Evolutionary conservation across 345 rosid genomes (phyloP), one percentile per base, ranked within the genome.

Genomic region (Eutrema japonicum): DNA sequence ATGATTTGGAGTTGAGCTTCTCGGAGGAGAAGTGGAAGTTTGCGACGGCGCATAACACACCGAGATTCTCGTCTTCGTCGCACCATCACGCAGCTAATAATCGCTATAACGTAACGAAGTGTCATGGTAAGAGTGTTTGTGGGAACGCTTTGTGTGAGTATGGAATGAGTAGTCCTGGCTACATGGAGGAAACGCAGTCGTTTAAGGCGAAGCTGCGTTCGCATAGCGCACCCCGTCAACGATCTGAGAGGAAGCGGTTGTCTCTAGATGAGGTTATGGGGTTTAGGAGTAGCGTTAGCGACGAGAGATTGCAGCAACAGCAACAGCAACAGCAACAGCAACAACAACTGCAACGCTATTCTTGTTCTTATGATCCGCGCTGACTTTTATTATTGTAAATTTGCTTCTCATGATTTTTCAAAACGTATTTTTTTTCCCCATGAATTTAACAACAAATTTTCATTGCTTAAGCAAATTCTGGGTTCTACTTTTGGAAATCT

Each of bases 111-210:
- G 81, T 72, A 8, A 71, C 75, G 41, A 59, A 80, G 2, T 81
- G 90, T 12, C 86, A 87, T 0, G 70, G 81, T 13, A 85, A 75
- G 71, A 88, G 85, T 32, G 75, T 80, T 7, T 79, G 82, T 8
- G 81, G 90, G 6, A 87, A 88, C 4, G 2, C 68, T 66, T 78
- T 52, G 32, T 86, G 75, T 35, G 80, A 80, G 65, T 81, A 81
- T 49, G 76, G 75, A 64, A 73, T 43, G 66, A 57, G 26, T 41
- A 37, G 69, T 52, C 99, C 96, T 3, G 85, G 81, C 53, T 95
- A 95, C 78, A 95, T 95, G 97, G 82, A 88, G 14, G 88, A 79
- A 63, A 92, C 99, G 0, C 78, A 87, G 72, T 92, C 98, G 0
- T 95, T 86, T 62, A 86, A 82, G 50, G 96, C 99, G 0, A 95